phyloP scores from a whole-genome alignment of 176 grass and related monocot species.

The Echinochloa phyllopogon region DNA sequence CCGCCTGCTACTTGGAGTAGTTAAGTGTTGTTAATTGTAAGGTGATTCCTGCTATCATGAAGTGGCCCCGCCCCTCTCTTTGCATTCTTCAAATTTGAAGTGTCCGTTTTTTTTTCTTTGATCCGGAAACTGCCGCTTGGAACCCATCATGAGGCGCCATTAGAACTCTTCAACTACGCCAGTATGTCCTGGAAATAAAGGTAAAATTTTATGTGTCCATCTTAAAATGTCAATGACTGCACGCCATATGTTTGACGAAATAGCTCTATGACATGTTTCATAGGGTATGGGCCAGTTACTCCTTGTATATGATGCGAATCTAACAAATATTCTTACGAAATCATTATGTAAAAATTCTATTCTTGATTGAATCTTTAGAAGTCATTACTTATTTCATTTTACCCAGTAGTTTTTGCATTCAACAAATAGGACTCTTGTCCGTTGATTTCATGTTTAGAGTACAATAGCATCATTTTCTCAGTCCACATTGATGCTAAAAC shows the following conservation, averaged over 20 bases:
- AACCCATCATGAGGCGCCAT: neutral
- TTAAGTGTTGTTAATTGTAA: neutral
- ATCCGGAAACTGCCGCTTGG: neutral
- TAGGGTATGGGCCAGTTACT: neutral
- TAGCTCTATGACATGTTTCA: neutral
- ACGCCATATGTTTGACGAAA: slow-evolving; percentile 21
- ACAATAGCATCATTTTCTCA: neutral
- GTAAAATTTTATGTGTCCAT: neutral
- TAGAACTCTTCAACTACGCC: neutral
- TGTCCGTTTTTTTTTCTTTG: neutral
- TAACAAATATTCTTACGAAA: slow-evolving; percentile 5
- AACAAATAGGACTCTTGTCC: neutral
- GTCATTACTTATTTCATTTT: neutral
- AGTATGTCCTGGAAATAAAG: neutral
- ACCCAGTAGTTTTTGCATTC: neutral
- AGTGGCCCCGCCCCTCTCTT: neutral
- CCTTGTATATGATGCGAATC: neutral
- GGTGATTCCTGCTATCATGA: slow-evolving; percentile 8
- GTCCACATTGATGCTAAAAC: neutral
- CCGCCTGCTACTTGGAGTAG: neutral
- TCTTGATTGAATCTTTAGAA: neutral
- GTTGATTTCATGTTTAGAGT: neutral
- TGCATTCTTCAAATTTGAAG: neutral
- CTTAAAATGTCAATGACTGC: neutral
- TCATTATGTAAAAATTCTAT: neutral